Base-by-base conservation (phyloP, 2,329 filamentous ascomycete genomes). In the Arthrobotrys sinensis region DNA sequence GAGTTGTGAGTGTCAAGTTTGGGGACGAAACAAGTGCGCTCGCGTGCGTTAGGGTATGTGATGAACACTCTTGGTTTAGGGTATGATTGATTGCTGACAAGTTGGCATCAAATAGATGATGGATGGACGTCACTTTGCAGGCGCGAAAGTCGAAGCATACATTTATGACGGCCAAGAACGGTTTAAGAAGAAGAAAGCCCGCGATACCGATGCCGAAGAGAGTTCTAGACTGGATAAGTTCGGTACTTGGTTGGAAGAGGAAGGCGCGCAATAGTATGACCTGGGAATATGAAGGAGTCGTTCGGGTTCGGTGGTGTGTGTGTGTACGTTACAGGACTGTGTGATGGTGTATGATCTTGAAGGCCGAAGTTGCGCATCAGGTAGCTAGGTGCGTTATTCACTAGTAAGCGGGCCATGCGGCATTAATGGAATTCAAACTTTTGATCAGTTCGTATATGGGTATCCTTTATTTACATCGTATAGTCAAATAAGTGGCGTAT, bases 1-100 rank as follows among this genome's bases (percentile, higher is more conserved):
- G 96, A 16, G 89, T 98, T 43, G 92, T 94, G 7, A 94, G 91
- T 67, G 92, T 99, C 80, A 91, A 92, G 81, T 99, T 97, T 85
- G 86, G 87, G 69, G 90, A 92, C 45, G 86, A 89, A 3, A 89
- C 92, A 75, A 89, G 91, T 1, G 95, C 94, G 2, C 86, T 86
- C 72, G 90, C 89, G 7, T 97, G 93, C 83, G 89, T 95, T 46
- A 83, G 72, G 76, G 81, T 82, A 77, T 50, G 60, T 72, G 34
- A 14, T 50, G 21, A 19, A 57, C 38, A 1, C 5, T 38, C 4
- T 21, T 60, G 10, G 3, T 67, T 62, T 64, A 21, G 1, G 45
- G 6, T 7, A 14, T 16, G 21, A 12, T 50, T 43, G n/a, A 24
- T 21, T 62, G 34, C 53, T 73, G 43, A 79, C 55, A 19, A 38